These are phyloP conservation scores for Coemansia sp. DNA, from an alignment of 192 early-diverging fungal genomes.

Conservation along the genomic window DNA sequence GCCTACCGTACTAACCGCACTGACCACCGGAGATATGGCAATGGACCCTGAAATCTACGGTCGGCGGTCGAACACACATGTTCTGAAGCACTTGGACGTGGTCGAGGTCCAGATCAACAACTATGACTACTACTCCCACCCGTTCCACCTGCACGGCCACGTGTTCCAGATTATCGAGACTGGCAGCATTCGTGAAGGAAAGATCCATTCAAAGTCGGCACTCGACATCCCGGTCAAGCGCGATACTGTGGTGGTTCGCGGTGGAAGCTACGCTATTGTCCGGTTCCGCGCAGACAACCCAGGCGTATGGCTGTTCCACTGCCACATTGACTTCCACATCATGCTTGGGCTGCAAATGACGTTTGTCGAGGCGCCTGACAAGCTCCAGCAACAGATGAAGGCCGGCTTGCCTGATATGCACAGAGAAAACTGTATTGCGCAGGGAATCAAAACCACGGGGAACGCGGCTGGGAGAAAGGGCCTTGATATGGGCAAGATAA, in stretches of 20 bases:
- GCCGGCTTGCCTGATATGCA: conserved; percentile 52
- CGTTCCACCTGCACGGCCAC: conserved; percentile 88
- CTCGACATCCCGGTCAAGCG: conserved; percentile 38
- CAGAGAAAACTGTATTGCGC: conserved; percentile 63
- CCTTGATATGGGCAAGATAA: conserved; percentile 57
- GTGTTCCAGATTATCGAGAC: conserved; percentile 73
- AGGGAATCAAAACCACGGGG: conserved; percentile 61
- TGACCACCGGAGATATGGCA: conserved; percentile 57
- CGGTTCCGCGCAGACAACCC: conserved; percentile 79
- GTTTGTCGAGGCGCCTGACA: conserved; percentile 71
- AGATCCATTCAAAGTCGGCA: conserved; percentile 30
- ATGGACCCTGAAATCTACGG: conserved; percentile 62
- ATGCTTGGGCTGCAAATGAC: conserved; percentile 68
- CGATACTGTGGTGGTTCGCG: conserved; percentile 70
- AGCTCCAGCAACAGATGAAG: conserved; percentile 51
- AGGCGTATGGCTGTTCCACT: conserved; percentile 84
- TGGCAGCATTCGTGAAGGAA: conserved; percentile 47
- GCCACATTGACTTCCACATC: conserved; percentile 65
- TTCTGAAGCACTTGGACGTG: conserved; percentile 64
- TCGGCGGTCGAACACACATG: conserved; percentile 58
- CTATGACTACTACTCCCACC: conserved; percentile 70
- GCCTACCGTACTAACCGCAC: conserved; percentile 63
- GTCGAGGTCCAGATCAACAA: conserved; percentile 74
- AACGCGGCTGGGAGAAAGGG: conserved; percentile 71
- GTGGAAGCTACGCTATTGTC: conserved; percentile 64